Evolutionary conservation across 1,139 yeast species (phyloP), one percentile per base, ranked within the genome.

Genomic region (Yueomyces sp.): DNA sequence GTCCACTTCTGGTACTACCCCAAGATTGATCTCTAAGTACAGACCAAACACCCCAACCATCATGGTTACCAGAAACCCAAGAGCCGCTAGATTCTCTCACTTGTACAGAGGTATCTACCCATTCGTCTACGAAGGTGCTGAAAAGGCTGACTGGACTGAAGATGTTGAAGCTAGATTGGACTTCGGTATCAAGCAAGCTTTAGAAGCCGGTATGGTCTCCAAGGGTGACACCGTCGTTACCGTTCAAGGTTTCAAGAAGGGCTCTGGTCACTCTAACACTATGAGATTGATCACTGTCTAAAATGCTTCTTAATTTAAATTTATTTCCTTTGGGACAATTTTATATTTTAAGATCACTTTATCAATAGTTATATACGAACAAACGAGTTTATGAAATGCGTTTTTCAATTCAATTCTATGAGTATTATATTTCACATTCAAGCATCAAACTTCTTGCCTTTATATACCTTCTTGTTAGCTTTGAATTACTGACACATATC

Each of bases 101-200:
- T 75, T 91, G 67, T 86, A 85, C 75, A 83, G 99, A 72, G 98
- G 98, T 69, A 98, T 91, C 52, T 91, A 89, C 71, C 98, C 98
- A 64, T 89, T 89, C 71, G 75, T 86, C 56, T 91, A 84, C 74
- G 67, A 71, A 49, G 70, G 75, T 66, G 74, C 72, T 39, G 71
- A 75, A 61, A 77, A 78, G 54, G 77, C 76, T 56, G 81, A 85
- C 76, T 91, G 98, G 98, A 87, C 87, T 67, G 81, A 79, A 64
- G 98, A 91, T 69, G 96, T 91, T 53, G 97, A 91, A 75, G 75
- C 73, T 66, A 85, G 98, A 75, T 80, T 91, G 67, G 76, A 84
- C 70, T 83, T 85, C 81, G 97, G 96, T 65, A 83, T 91, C 67
- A 74, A 80, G 55, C 89, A 83, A 73, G 96, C 96, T 56, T 75